Conservation (phyloP, 2,329 filamentous ascomycete species). For the Fusarium oxysporum region DNA sequence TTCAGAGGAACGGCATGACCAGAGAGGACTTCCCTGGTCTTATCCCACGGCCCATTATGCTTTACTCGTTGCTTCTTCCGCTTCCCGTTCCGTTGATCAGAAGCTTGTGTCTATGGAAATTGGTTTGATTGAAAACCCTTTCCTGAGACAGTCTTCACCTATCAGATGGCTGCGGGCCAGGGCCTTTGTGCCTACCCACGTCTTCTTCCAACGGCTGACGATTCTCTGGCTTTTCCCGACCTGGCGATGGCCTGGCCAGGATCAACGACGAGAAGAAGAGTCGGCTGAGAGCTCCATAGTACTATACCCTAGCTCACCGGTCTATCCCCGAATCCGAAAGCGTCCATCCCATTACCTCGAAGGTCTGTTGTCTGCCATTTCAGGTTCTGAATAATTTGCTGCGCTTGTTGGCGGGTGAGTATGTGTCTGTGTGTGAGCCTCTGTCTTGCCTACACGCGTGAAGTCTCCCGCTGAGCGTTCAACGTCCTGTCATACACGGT, state of each 20-base stretch:
- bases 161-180: constrained; percentile 36
- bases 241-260: constrained; percentile 38
- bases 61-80: constrained; percentile 35
- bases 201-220: constrained; percentile 38
- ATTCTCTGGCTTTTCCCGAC: constrained; percentile 41
- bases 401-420: constrained; percentile 33
- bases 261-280: constrained; percentile 38
- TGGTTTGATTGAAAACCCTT: constrained; percentile 16
- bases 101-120: constrained; percentile 20
- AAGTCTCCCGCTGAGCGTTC: constrained; percentile 26
- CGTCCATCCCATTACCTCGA: constrained; percentile 23
- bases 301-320: constrained; percentile 39
- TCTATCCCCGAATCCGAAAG: constrained; percentile 35
- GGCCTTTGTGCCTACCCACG: constrained; percentile 26
- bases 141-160: constrained; percentile 26
- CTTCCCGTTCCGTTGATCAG: constrained; percentile 29
- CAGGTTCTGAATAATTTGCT: constrained; percentile 18
- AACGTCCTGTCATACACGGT: constrained; percentile 42
- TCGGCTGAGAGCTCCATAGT: constrained; percentile 42
- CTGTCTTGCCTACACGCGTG: constrained; percentile 26
- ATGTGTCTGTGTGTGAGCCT: constrained; percentile 22
- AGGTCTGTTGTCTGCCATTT: constrained; percentile 10
- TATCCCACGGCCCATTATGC: constrained; percentile 9
- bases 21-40: constrained; percentile 26
- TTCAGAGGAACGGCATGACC: constrained; percentile 13